These are phyloP conservation scores for Canariomyces notabilis DNA, from an alignment of 2,329 filamentous ascomycete species.

Conservation along the genomic window DNA sequence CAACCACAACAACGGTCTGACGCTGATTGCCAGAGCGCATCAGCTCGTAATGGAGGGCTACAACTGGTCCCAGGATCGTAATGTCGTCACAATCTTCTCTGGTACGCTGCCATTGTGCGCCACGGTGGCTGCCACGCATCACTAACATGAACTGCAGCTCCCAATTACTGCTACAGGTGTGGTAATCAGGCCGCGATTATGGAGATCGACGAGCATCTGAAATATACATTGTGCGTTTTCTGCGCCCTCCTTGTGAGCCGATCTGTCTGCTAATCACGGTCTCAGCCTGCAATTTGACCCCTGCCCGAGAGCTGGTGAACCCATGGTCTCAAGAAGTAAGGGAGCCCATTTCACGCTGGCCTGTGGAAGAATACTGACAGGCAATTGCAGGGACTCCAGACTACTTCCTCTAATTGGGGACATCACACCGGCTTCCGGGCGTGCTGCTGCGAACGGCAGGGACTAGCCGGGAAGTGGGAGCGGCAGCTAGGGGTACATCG, in stretches of 20 bases:
- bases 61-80: slow-evolving; percentile 98
- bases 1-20: slow-evolving; percentile 98
- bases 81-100: slow-evolving; percentile 98
- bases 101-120: slow-evolving; percentile 47
- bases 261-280: slow-evolving; percentile 7
- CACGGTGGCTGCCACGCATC: slow-evolving; percentile 3
- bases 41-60: slow-evolving; percentile 99
- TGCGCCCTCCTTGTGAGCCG: neutral
- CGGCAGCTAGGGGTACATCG: slow-evolving; percentile 3
- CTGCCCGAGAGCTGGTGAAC: slow-evolving; percentile 93
- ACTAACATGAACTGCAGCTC: slow-evolving; percentile 47
- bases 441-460: slow-evolving; percentile 2
- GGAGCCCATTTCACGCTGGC: slow-evolving; percentile 16
- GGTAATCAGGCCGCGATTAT: slow-evolving; percentile 99
- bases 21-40: slow-evolving; percentile 90
- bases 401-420: slow-evolving; percentile 80
- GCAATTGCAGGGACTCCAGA: slow-evolving; percentile 69
- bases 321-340: slow-evolving; percentile 92
- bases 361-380: neutral
- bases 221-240: slow-evolving; percentile 91
- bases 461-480: slow-evolving; percentile 1
- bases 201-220: slow-evolving; percentile 99
- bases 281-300: slow-evolving; percentile 96
- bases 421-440: slow-evolving; percentile 9
- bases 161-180: slow-evolving; percentile 97